Evolutionary conservation across 202 grass and related monocot genomes (phyloP), one percentile per base, ranked within the genome.

Genomic region (Bolboschoenoplectus hybrid): DNA sequence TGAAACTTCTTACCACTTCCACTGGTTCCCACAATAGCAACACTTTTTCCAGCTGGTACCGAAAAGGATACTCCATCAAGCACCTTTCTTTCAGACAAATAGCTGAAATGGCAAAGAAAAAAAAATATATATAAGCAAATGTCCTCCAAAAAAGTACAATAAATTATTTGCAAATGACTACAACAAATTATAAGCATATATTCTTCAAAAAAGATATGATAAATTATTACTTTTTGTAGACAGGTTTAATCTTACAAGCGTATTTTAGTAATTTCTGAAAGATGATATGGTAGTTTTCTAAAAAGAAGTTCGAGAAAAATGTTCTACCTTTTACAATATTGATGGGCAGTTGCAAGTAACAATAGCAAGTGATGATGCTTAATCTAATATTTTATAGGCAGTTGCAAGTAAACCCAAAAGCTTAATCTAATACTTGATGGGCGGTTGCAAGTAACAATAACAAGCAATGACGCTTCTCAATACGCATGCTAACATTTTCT

Each of bases 1-100:
- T 74, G n/a, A 0, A 78, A n/a, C 1, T 19, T 47, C 69, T 91
- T 94, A 98, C 97, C 97, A 16, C 97, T 96, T 73, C 97, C 97
- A 78, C 97, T 98, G 81, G 97, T 92, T 91, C 97, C 97, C 81
- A 98, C 97, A 81, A 96, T 98, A 12, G 97, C 97, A 82, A 94
- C 80, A 70, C 90, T 98, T 89, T 86, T 95, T 88, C 97, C 97
- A 81, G 97, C 93, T 6, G 93, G 90, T 81, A 98, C 97, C 68
- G 89, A 87, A 83, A 98, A 98, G 56, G 96, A 94, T 66, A 89
- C 65, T 63, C 96, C 93, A 89, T 94, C 88, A 81, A 98, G 90
- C 91, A 98, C 93, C 86, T 92, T 98, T 72, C 96, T 91, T 84
- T 98, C 91, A 86, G 91, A 72, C 58, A 96, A 86, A 74, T 98